A percentile compares a stretch with the other conserved stretches of the same genome.
Conservation (phyloP, 441 rosid genomes). For the Bruguiera hainesii region DNA sequence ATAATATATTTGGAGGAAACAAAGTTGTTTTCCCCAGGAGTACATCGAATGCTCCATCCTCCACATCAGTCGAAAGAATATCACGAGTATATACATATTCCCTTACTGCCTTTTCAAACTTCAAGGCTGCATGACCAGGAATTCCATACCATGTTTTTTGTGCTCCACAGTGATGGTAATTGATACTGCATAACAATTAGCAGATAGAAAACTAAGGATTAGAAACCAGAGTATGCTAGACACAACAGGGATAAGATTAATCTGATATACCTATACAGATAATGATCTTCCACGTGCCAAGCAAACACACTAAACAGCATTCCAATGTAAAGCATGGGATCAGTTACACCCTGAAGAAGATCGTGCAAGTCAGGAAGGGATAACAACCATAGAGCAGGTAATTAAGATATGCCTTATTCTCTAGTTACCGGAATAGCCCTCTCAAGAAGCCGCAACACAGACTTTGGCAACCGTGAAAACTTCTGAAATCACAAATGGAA, state of each 20-base stretch:
- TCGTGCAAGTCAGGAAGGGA: slow-evolving; percentile 6
- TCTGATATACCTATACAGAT: slow-evolving; percentile 75
- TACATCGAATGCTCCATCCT: slow-evolving; percentile 97
- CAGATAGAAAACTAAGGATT: slow-evolving; percentile 2
- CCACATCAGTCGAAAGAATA: slow-evolving; percentile 73
- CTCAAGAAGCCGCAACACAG: slow-evolving; percentile 83
- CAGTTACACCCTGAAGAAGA: slow-evolving; percentile 91
- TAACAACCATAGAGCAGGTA: neutral
- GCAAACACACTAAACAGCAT: slow-evolving; percentile 99
- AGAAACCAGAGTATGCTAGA: neutral
- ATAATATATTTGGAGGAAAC: slow-evolving; percentile 87
- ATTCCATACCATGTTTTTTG: slow-evolving; percentile 99
- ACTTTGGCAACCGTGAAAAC: slow-evolving; percentile 78
- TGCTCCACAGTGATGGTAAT: slow-evolving; percentile 99
- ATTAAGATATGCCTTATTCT: neutral
- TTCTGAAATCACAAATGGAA: slow-evolving; percentile 41
- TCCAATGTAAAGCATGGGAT: slow-evolving; percentile 99
- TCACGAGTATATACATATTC: slow-evolving; percentile 78
- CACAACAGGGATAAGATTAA: slow-evolving; percentile 9
- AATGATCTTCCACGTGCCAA: slow-evolving; percentile 99
- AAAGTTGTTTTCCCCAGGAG: slow-evolving; percentile 97
- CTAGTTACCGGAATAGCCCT: slow-evolving; percentile 77
- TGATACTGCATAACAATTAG: slow-evolving; percentile 56
- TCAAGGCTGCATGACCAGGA: slow-evolving; percentile 92
- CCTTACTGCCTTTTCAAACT: slow-evolving; percentile 88